Evolutionary conservation across 179 eudicot genomes (phyloP), one percentile per base, ranked within the genome.

Genomic region (Camellia oleifera): DNA sequence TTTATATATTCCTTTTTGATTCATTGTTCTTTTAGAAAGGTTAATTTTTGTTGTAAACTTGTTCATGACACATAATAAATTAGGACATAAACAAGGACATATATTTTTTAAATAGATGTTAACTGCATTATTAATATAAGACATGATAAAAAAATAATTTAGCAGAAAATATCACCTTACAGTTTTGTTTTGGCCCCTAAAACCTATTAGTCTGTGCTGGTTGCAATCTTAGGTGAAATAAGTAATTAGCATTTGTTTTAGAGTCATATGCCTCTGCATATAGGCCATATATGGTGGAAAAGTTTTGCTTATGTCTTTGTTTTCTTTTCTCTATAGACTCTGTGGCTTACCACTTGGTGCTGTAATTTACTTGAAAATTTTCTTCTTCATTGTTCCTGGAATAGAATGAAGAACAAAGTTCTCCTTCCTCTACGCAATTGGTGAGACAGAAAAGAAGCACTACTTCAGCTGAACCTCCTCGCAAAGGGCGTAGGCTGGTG

Each of bases 401-500:
- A 74, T 64, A 91, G 92, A 74, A 77, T 66, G 88, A 83, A 72
- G 88, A 81, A 83, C 78, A 75, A 53, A 80, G 78, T 81, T 78
- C 66, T 76, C 66, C 83, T 63, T 63, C 65, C 60, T 77, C 79
- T 50, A 73, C 72, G 79, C 76, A 61, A 65, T 66, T 79, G 53
- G 63, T 64, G 78, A 88, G 84, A 85, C 84, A 83, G 78, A 85
- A 78, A 80, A 87, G 80, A 79, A 65, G 73, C 60, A 69, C 78
- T 76, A 73, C 77, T 78, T 65, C 83, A 72, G 77, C 80, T 69
- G 90, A 88, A 74, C 62, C 89, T 80, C 87, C 86, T 71, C 81
- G 81, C 42, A 85, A 80, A 86, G 75, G 81, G 60, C 91, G 89
- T 42, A 87, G 94, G 76, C 87, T 92, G 82, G 91, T 90, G 45